phyloP scores from a whole-genome alignment of 1,139 yeast genomes.

The Yamadazyma epiphylla region DNA sequence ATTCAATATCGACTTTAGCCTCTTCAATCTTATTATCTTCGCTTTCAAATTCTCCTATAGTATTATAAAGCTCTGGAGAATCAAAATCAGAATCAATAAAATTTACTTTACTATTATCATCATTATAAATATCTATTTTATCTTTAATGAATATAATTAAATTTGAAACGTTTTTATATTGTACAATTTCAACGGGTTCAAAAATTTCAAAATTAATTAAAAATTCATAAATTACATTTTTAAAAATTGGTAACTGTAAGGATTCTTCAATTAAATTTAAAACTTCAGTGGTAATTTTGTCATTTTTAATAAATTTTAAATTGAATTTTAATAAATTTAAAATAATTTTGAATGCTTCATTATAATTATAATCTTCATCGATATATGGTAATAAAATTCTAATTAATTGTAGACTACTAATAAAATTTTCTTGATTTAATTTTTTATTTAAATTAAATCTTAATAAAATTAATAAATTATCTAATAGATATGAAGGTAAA shows the following conservation, averaged over 20 bases:
- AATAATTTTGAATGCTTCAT: slow-evolving; percentile 24
- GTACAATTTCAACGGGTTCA: slow-evolving; percentile 4
- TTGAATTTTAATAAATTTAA: slow-evolving; percentile 25
- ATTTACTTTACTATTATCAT: slow-evolving; percentile 7
- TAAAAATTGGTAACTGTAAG: slow-evolving; percentile 15
- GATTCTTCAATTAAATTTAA: slow-evolving; percentile 18
- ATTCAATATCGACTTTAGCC: slow-evolving; percentile 5
- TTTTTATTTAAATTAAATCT: slow-evolving; percentile 38
- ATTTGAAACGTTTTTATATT: slow-evolving; percentile 4
- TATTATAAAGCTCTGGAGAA: slow-evolving; percentile 23
- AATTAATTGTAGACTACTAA: slow-evolving; percentile 8
- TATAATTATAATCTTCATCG: slow-evolving; percentile 24
- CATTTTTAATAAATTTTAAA: slow-evolving; percentile 13
- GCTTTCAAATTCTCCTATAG: slow-evolving; percentile 17
- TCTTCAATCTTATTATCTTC: slow-evolving; percentile 3
- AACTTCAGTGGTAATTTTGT: slow-evolving; percentile 22
- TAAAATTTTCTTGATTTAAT: slow-evolving; percentile 27
- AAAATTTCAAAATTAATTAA: slow-evolving; percentile 26
- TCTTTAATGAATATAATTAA: slow-evolving; percentile 5
- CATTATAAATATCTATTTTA: slow-evolving; percentile 9
- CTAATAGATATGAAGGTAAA: slow-evolving; percentile 33
- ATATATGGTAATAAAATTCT: slow-evolving; percentile 5
- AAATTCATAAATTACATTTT: slow-evolving; percentile 27
- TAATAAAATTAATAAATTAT: slow-evolving; percentile 31
- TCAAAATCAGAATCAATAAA: slow-evolving; percentile 27